A percentile compares a stretch with the other conserved stretches of the same genome.
Evolutionary conservation across 768 basidiomycete species (phyloP).

Genomic region (Phylloporus sp.): DNA sequence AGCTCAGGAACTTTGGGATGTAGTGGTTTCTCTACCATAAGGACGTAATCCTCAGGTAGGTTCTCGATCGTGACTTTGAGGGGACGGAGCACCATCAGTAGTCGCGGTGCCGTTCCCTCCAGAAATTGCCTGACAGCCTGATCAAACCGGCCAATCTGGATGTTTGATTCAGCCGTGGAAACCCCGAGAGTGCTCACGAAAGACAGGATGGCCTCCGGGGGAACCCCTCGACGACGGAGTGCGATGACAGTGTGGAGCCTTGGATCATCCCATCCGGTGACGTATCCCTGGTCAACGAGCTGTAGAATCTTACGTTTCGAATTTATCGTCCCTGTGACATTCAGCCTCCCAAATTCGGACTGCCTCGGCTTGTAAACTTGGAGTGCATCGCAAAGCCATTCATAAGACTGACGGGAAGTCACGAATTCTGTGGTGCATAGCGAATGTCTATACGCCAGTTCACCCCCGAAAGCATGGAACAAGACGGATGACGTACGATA

Average conservation of each 20-base stretch:
- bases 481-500: slow-evolving; percentile 64
- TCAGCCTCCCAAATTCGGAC: slow-evolving; percentile 93
- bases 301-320: slow-evolving; percentile 93
- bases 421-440: slow-evolving; percentile 96
- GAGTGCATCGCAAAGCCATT: slow-evolving; percentile 98
- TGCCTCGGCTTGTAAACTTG: slow-evolving; percentile 96
- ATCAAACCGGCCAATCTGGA: slow-evolving; percentile 87
- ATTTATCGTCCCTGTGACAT: slow-evolving; percentile 90
- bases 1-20: slow-evolving; percentile 92
- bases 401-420: slow-evolving; percentile 92
- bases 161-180: slow-evolving; percentile 76
- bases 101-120: slow-evolving; percentile 79
- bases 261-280: slow-evolving; percentile 95
- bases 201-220: slow-evolving; percentile 90
- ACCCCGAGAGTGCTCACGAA: slow-evolving; percentile 96
- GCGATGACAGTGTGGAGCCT: slow-evolving; percentile 96
- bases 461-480: background rate
- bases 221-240: slow-evolving; percentile 88
- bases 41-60: slow-evolving; percentile 76
- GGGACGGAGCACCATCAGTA: slow-evolving; percentile 88
- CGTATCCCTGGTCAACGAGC: slow-evolving; percentile 80
- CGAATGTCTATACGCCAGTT: slow-evolving; percentile 64
- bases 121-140: slow-evolving; percentile 84
- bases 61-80: slow-evolving; percentile 91
- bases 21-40: slow-evolving; percentile 83